These are phyloP conservation scores for Cymbopogon citratus DNA, from an alignment of 176 grass and related monocot species.

Conservation along the genomic window DNA sequence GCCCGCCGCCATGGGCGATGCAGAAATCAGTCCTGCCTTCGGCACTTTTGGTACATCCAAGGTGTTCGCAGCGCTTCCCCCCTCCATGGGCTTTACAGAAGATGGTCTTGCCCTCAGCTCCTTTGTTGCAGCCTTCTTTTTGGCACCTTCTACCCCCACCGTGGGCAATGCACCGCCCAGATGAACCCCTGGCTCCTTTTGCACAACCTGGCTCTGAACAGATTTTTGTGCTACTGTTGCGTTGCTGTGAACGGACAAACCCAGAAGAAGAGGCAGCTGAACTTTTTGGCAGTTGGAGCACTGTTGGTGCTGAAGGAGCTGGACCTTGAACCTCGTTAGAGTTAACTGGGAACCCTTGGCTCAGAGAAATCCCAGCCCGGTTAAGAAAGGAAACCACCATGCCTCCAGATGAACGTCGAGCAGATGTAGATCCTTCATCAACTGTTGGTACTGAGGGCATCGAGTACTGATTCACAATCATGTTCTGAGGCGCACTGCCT, in stretches of 20 bases:
- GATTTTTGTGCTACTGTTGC: slow-evolving; percentile 43
- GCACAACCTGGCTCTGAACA: slow-evolving; percentile 59
- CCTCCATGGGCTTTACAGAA: slow-evolving; percentile 91
- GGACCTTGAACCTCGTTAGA: slow-evolving; percentile 14
- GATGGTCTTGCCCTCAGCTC: slow-evolving; percentile 84
- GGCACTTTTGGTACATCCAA: slow-evolving; percentile 86
- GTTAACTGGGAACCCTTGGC: slow-evolving; percentile 1
- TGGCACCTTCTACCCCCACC: slow-evolving; percentile 80
- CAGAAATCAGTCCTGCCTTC: slow-evolving; percentile 81
- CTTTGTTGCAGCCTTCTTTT: slow-evolving; percentile 69
- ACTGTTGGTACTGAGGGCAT: slow-evolving; percentile 46
- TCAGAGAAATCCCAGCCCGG: slow-evolving; percentile 18
- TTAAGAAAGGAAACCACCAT: slow-evolving; percentile 55
- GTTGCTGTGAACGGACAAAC: slow-evolving; percentile 32
- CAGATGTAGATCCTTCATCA: slow-evolving; percentile 89
- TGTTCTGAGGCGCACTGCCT: slow-evolving; percentile 18
- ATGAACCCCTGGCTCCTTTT: slow-evolving; percentile 87
- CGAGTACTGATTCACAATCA: slow-evolving; percentile 24
- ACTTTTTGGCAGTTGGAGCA: slow-evolving; percentile 29
- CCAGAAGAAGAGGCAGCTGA: slow-evolving; percentile 40
- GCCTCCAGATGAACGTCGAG: slow-evolving; percentile 54
- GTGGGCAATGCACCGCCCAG: slow-evolving; percentile 74
- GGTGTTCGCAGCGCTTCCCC: slow-evolving; percentile 52
- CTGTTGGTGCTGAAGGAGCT: slow-evolving; percentile 16
- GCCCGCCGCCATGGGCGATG: slow-evolving; percentile 76